Percentiles rank a stretch among this genome's conserved stretches.
These are phyloP conservation scores for Cyathus striatus DNA, from an alignment of 768 basidiomycete species.

Conservation along the genomic window DNA sequence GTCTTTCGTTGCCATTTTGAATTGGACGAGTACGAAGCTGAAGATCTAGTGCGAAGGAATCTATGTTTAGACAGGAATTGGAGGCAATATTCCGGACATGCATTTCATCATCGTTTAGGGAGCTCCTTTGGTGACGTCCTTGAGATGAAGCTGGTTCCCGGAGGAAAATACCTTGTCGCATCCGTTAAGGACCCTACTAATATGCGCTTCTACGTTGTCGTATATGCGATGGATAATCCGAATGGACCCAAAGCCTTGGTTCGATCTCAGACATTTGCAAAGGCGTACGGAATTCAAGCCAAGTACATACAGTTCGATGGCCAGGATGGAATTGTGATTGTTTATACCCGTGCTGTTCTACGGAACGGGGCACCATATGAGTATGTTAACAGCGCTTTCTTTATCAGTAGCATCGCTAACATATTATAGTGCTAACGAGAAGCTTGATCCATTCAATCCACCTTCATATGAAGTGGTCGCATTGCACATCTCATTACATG, in stretches of 20 bases:
- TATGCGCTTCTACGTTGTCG: conserved; percentile 42
- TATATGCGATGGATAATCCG: conserved; percentile 56
- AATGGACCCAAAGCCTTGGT: conserved; percentile 41
- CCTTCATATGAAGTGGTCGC: not conserved
- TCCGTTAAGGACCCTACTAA: conserved; percentile 43
- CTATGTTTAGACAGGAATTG: conserved; percentile 59
- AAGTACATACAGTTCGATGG: conserved; percentile 48
- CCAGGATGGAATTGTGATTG: conserved; percentile 47
- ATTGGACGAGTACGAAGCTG: conserved; percentile 38
- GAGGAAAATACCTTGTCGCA: conserved; percentile 63
- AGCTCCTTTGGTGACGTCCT: conserved; percentile 31
- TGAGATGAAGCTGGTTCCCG: conserved; percentile 57
- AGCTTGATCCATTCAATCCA: not conserved
- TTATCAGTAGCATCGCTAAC: not conserved
- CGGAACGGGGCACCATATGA: not conserved
- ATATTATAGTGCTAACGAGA: not conserved
- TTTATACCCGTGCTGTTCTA: not conserved
- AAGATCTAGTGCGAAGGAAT: conserved; percentile 57
- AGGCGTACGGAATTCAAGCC: conserved; percentile 55
- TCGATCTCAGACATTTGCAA: conserved; percentile 39
- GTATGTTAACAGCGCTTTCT: not conserved
- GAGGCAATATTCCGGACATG: conserved; percentile 29
- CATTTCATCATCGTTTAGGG: conserved; percentile 19
- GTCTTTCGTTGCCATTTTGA: conserved; percentile 39
- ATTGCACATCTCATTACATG: not conserved